Conservation (phyloP, 352 stramenopile genomes). For the Pythium phragmitis region DNA sequence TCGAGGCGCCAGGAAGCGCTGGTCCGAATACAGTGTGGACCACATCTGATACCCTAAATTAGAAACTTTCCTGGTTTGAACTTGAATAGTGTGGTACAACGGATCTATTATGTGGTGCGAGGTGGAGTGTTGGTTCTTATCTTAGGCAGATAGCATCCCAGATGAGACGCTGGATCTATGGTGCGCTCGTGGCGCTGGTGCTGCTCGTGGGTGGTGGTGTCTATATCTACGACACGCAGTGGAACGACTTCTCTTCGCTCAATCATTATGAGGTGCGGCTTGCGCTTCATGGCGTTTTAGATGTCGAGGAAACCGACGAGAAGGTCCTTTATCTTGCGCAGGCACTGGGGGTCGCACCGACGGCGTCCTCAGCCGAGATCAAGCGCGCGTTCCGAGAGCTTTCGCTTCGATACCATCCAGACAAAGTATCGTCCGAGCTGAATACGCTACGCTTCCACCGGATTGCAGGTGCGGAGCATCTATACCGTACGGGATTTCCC, state of each 20-base stretch:
- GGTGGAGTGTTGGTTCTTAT: conserved; percentile 4
- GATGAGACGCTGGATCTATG: conserved; percentile 18
- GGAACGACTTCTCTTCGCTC: conserved; percentile 38
- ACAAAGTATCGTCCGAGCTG: conserved; percentile 51
- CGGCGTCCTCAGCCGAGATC: conserved; percentile 35
- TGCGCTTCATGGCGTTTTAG: background rate
- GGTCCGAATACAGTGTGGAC: conserved; percentile 5
- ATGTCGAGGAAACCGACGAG: background rate
- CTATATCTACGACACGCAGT: conserved; percentile 35
- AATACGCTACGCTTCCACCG: conserved; percentile 35
- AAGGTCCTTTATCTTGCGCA: background rate
- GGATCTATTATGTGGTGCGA: background rate
- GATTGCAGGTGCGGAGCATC: conserved; percentile 25
- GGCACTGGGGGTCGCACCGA: conserved; percentile 30
- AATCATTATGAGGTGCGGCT: conserved; percentile 38
- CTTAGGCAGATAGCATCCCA: background rate
- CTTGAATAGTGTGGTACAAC: conserved; percentile 17
- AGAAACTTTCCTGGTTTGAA: background rate
- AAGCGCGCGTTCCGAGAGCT: conserved; percentile 68
- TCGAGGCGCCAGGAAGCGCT: conserved; percentile 13
- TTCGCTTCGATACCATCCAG: conserved; percentile 71
- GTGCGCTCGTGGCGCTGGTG: conserved; percentile 18
- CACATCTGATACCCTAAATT: background rate
- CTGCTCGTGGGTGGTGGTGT: conserved; percentile 11
- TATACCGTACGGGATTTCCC: background rate